Evolutionary conservation across 2,329 filamentous ascomycete species (phyloP).

Genomic region (Elsinoe batatas): DNA sequence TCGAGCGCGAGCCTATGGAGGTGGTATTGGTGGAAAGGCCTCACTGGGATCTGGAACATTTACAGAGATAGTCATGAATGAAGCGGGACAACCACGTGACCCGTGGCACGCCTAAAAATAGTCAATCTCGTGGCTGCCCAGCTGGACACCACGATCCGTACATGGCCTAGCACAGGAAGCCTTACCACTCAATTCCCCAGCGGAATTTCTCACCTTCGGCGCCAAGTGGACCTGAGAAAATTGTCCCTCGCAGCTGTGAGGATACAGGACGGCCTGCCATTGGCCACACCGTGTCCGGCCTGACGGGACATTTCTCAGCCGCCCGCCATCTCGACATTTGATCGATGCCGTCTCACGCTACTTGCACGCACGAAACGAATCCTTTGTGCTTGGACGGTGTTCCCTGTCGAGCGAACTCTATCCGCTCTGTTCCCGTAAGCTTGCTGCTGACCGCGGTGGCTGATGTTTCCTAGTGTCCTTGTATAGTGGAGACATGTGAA

Average conservation of each 20-base stretch:
- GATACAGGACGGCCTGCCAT: background rate
- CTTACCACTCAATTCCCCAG: background rate
- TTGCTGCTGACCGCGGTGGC: background rate
- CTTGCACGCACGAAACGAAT: background rate
- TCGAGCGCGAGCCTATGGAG: conserved; percentile 47
- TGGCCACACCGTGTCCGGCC: background rate
- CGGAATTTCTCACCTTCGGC: background rate
- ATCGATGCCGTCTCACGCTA: background rate
- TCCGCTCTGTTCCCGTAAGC: background rate
- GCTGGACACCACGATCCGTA: background rate
- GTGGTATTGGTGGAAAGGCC: conserved; percentile 84
- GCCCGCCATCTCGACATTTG: background rate
- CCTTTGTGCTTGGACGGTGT: background rate
- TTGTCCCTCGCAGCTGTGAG: background rate
- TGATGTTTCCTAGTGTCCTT: background rate
- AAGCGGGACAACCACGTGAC: too few relatives aligned
- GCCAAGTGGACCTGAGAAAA: background rate
- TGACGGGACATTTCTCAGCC: background rate
- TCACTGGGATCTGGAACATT: conserved; percentile 16
- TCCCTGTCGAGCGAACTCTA: background rate
- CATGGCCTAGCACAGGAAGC: background rate
- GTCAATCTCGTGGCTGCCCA: too few relatives aligned
- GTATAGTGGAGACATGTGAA: background rate
- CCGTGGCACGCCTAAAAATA: too few relatives aligned
- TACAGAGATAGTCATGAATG: background rate